Percentiles rank a stretch among this genome's conserved stretches.
phyloP scores from a whole-genome alignment of 1,284 basidiomycete species.

The Porogramme epimiltina region DNA sequence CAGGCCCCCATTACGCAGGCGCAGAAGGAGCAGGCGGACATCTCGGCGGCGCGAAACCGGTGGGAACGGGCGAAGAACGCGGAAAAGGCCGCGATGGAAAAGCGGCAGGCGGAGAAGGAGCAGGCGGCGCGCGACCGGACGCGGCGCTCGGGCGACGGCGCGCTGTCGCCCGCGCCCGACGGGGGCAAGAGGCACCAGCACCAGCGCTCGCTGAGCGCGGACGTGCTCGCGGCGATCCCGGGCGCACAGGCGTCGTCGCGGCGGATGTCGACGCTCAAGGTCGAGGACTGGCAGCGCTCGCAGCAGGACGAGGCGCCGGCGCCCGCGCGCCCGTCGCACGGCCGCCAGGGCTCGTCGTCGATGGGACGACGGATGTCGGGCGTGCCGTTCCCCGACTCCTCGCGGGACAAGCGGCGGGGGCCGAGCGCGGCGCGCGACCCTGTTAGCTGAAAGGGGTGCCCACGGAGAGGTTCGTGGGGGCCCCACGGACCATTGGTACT shows the following conservation, averaged over 20 bases:
- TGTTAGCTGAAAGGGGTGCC: slow-evolving; percentile 13
- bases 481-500: neutral
- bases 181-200: slow-evolving; percentile 46
- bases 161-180: slow-evolving; percentile 23
- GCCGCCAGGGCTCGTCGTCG: slow-evolving; percentile 27
- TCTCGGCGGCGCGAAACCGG: slow-evolving; percentile 67
- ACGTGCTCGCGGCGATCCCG: slow-evolving; percentile 51
- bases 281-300: slow-evolving; percentile 79
- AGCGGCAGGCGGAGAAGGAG: slow-evolving; percentile 70
- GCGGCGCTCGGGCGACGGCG: slow-evolving; percentile 47
- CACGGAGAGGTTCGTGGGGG: neutral
- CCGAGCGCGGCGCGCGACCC: slow-evolving; percentile 28
- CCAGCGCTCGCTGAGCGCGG: slow-evolving; percentile 57
- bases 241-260: slow-evolving; percentile 49
- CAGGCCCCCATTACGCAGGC: slow-evolving; percentile 75
- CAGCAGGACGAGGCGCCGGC: slow-evolving; percentile 49
- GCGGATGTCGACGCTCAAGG: slow-evolving; percentile 72
- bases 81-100: slow-evolving; percentile 69
- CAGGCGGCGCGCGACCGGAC: slow-evolving; percentile 46
- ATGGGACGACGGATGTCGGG: slow-evolving; percentile 27
- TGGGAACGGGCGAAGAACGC: slow-evolving; percentile 74
- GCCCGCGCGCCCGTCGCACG: slow-evolving; percentile 15
- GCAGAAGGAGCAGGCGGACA: slow-evolving; percentile 68
- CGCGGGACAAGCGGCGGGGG: slow-evolving; percentile 28
- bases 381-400: slow-evolving; percentile 38